These are phyloP conservation scores for Amylostereum areolatum DNA, from an alignment of 1,284 basidiomycete genomes.

Conservation along the genomic window DNA sequence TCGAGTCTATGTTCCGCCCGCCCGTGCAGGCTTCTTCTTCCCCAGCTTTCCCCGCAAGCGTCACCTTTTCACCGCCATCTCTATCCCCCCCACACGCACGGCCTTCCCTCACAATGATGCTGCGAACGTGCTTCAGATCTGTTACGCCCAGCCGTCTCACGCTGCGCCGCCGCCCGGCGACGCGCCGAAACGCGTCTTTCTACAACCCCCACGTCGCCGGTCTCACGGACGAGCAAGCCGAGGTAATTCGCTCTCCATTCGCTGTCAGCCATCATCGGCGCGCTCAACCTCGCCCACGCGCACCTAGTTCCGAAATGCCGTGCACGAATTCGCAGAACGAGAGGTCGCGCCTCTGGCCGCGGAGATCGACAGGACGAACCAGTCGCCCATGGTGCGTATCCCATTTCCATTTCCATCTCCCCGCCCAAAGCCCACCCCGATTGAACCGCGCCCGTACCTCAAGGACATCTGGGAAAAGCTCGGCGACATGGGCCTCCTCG, in stretches of 20 bases:
- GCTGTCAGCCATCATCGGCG: background rate
- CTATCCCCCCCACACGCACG: too few species aligned
- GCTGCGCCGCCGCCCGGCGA: background rate
- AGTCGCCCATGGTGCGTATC: slow-evolving; percentile 61
- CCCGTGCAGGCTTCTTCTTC: too few species aligned
- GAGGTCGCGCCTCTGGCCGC: slow-evolving; percentile 80
- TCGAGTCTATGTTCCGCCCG: too few species aligned
- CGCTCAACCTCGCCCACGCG: background rate
- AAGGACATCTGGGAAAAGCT: slow-evolving; percentile 90
- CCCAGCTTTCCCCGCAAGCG: too few species aligned
- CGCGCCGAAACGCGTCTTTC: slow-evolving; percentile 42
- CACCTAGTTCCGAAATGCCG: slow-evolving; percentile 71
- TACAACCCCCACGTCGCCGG: slow-evolving; percentile 79
- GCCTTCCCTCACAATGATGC: too few species aligned
- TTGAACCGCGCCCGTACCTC: slow-evolving; percentile 2
- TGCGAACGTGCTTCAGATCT: too few species aligned
- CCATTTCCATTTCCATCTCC: background rate
- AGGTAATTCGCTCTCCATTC: slow-evolving; percentile 43
- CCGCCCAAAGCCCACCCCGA: background rate
- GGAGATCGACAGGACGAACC: slow-evolving; percentile 80
- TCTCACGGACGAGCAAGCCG: slow-evolving; percentile 77
- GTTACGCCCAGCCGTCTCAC: too few species aligned
- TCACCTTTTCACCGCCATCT: too few species aligned
- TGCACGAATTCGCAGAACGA: slow-evolving; percentile 71
- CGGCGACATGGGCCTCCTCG: slow-evolving; percentile 80